Conservation (phyloP, 176 grass and related monocot genomes). For the Elymus sibiricus region DNA sequence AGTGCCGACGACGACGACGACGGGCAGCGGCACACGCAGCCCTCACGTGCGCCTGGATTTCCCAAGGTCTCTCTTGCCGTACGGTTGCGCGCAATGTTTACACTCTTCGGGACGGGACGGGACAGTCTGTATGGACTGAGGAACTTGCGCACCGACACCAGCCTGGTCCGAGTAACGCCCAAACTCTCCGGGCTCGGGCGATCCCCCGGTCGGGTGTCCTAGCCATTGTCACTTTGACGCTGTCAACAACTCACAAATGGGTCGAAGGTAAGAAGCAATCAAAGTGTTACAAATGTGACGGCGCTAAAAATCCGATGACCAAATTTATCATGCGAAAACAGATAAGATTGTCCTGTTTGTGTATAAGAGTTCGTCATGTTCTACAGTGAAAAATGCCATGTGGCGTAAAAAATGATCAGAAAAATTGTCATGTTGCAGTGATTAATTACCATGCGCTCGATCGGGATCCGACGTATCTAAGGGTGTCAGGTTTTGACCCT, state of each 20-base stretch:
- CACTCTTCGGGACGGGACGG: background rate
- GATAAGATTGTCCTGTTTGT: no score
- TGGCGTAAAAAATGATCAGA: no score
- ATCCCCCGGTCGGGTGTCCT: background rate
- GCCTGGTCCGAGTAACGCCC: slow-evolving; percentile 26
- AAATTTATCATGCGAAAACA: no score
- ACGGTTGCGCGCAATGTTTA: slow-evolving; percentile 24
- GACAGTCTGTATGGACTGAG: background rate
- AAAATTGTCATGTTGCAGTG: no score
- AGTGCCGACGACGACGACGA: background rate
- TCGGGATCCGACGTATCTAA: no score
- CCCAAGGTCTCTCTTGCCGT: slow-evolving; percentile 28
- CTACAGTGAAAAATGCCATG: no score
- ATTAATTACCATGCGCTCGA: no score
- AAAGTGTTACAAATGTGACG: no score
- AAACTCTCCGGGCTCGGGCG: slow-evolving; percentile 1
- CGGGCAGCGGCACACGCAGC: slow-evolving; percentile 1
- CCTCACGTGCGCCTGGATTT: slow-evolving; percentile 60
- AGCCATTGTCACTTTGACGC: background rate
- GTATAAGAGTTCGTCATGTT: no score
- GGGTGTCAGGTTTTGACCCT: no score
- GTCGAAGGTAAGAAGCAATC: no score
- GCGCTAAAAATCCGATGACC: no score
- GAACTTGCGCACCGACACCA: slow-evolving; percentile 20
- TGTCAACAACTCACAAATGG: background rate